These are phyloP conservation scores for Mycena citricolor DNA, from an alignment of 1,284 basidiomycete genomes.

Conservation along the genomic window DNA sequence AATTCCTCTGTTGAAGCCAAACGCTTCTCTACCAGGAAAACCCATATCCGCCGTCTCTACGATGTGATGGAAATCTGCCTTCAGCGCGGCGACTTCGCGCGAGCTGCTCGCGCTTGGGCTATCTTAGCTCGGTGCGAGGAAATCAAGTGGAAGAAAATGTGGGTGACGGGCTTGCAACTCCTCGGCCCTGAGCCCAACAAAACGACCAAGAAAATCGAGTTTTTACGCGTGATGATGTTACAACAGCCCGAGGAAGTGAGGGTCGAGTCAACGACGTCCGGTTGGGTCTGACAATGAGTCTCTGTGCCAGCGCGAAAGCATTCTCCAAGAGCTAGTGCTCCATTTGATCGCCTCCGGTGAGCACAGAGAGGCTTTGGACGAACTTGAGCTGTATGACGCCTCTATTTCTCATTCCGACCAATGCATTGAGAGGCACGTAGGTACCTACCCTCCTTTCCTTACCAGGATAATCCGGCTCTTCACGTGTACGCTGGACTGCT, in stretches of 20 bases:
- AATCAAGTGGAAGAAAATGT: constrained; percentile 73
- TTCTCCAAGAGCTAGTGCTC: constrained; percentile 75
- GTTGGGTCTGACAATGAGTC: constrained; percentile 2
- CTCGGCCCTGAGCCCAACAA: constrained; percentile 39
- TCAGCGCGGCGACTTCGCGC: constrained; percentile 62
- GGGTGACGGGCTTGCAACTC: constrained; percentile 69
- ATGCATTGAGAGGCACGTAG: constrained; percentile 38
- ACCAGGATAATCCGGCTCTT: constrained; percentile 74
- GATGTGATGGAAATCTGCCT: constrained; percentile 76
- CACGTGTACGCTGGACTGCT: constrained; percentile 83
- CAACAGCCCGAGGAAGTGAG: constrained; percentile 64
- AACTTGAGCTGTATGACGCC: constrained; percentile 74
- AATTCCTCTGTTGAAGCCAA: constrained; percentile 45
- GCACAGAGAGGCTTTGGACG: constrained; percentile 73
- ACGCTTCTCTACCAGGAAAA: constrained; percentile 54
- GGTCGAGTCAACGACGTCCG: constrained; percentile 2
- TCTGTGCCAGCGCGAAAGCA: constrained; percentile 61
- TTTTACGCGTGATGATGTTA: constrained; percentile 67
- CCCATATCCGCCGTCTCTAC: constrained; percentile 70
- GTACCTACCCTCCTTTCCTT: constrained; percentile 83
- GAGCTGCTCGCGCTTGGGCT: constrained; percentile 75
- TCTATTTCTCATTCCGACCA: background rate
- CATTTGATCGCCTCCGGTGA: constrained; percentile 58
- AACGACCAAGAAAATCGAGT: constrained; percentile 49
- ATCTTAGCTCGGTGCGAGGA: constrained; percentile 85